Evolutionary conservation across 805 yeast species (phyloP).

Genomic region (Wilhelminamyces savonicus): DNA sequence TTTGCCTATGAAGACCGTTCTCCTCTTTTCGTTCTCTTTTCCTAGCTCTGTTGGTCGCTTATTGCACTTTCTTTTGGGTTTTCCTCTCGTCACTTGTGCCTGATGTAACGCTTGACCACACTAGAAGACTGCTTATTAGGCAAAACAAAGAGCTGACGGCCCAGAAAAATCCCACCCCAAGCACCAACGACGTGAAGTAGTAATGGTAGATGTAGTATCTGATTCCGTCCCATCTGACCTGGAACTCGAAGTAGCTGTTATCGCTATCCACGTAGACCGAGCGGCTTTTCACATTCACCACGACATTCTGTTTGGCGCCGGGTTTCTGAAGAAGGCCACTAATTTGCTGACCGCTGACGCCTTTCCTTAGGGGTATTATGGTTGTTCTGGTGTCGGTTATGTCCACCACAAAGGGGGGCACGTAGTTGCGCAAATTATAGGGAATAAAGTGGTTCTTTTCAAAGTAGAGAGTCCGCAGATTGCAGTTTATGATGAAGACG

Average conservation of each 20-base stretch:
- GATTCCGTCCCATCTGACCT: slow-evolving; percentile 32
- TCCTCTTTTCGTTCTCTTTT: slow-evolving; percentile 1
- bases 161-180: slow-evolving; percentile 37
- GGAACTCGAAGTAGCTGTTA: slow-evolving; percentile 17
- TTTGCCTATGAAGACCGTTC: neutral
- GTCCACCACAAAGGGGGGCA: slow-evolving; percentile 26
- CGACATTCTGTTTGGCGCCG: neutral
- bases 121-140: slow-evolving; percentile 15
- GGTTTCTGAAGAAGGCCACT: neutral
- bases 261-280: slow-evolving; percentile 6
- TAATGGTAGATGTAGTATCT: slow-evolving; percentile 34
- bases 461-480: slow-evolving; percentile 21
- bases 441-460: slow-evolving; percentile 28
- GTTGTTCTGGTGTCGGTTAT: too few relatives aligned
- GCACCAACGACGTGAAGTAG: slow-evolving; percentile 21
- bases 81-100: neutral
- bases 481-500: slow-evolving; percentile 21
- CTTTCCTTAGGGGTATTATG: neutral
- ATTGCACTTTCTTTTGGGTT: too few relatives aligned
- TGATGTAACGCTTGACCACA: slow-evolving; percentile 16
- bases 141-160: slow-evolving; percentile 22
- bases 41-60: neutral
- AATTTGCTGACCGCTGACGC: neutral
- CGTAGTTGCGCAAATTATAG: slow-evolving; percentile 30
- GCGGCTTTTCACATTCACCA: neutral